phyloP scores from a whole-genome alignment of 441 rosid species.

The Mallotus repandus region DNA sequence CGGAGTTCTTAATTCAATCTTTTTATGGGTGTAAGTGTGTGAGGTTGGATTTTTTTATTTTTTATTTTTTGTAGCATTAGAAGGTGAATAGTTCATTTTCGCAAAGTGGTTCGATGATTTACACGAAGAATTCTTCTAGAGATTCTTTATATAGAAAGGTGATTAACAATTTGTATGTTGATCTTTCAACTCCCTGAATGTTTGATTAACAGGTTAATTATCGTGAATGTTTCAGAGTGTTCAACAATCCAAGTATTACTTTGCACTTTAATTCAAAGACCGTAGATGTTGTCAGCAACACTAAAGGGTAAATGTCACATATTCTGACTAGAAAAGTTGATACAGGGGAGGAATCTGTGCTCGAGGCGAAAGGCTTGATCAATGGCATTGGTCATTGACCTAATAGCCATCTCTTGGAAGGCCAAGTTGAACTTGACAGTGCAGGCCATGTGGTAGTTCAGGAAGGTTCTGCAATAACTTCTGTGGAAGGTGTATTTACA shows the following conservation, averaged over 20 bases:
- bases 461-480: conserved; percentile 82
- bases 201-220: conserved; percentile 99
- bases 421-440: conserved; percentile 88
- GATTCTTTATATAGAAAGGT: no score
- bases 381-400: conserved; percentile 98
- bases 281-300: conserved; percentile 78
- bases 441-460: conserved; percentile 72
- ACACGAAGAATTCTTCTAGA: no score
- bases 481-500: conserved; percentile 90
- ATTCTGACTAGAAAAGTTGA: conserved; percentile 77
- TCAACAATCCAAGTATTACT: conserved; percentile 91
- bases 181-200: conserved; percentile 99
- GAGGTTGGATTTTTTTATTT: no score
- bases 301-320: conserved; percentile 94
- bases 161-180: conserved; percentile 61
- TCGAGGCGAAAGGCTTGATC: conserved; percentile 94
- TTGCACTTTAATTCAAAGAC: conserved; percentile 91
- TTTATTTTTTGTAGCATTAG: no score
- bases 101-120: no score
- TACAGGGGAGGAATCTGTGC: conserved; percentile 82
- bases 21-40: no score
- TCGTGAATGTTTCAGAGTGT: conserved; percentile 99
- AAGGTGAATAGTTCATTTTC: no score
- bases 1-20: no score
- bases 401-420: conserved; percentile 82